Conservation (phyloP, 352 stramenopile genomes). For the Pythium vanterpoolii region DNA sequence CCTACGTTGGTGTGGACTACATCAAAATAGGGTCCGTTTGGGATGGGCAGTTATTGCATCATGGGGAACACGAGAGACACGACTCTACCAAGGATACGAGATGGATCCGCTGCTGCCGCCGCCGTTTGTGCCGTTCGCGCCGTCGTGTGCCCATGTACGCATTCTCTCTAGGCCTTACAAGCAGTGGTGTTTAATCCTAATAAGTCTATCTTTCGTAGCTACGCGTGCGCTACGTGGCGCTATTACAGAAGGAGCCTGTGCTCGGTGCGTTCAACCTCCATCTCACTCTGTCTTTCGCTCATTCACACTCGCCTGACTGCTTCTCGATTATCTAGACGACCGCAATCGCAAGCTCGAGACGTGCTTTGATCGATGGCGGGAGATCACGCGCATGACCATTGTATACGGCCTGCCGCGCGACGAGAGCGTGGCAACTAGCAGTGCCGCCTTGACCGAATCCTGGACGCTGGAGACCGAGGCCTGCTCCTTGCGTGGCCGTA, state of each 20-base stretch:
- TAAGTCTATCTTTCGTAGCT: constrained; percentile 23
- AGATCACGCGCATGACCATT: constrained; percentile 82
- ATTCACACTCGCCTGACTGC: background rate
- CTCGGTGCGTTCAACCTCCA: constrained; percentile 26
- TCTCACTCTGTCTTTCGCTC: background rate
- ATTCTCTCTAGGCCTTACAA: background rate
- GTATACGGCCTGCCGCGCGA: constrained; percentile 68
- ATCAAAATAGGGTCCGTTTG: background rate
- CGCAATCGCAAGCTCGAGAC: constrained; percentile 37
- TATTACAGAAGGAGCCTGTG: constrained; percentile 41
- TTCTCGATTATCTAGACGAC: constrained; percentile 26
- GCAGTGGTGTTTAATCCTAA: background rate
- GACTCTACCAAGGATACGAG: background rate
- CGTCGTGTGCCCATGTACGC: constrained; percentile 20
- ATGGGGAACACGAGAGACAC: background rate
- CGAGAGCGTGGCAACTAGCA: constrained; percentile 23
- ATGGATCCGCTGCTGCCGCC: constrained; percentile 8
- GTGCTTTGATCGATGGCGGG: constrained; percentile 73
- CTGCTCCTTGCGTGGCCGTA: constrained; percentile 74
- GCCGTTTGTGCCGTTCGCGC: too few relatives aligned
- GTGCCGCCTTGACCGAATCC: background rate
- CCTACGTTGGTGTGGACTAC: background rate
- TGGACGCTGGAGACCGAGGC: constrained; percentile 1
- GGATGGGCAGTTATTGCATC: background rate
- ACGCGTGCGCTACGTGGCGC: constrained; percentile 39